Evolutionary conservation across 2,329 filamentous ascomycete species (phyloP), one percentile per base, ranked within the genome.

Genomic region (Paecilomyces dactylethromorphus): DNA sequence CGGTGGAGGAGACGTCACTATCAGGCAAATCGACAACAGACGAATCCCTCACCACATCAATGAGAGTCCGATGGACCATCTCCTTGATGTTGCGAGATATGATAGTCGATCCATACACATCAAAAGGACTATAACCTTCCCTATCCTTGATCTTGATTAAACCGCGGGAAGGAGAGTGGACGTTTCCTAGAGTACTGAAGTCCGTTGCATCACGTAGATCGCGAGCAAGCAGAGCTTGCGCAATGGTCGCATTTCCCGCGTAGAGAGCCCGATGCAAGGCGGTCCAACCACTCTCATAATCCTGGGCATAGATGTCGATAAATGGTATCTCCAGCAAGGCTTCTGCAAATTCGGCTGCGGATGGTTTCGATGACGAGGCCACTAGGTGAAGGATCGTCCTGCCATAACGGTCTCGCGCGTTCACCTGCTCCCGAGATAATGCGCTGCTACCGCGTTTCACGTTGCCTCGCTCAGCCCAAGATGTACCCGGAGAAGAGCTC

Each of bases 91-190:
- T 85, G n/a, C 90, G 85, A 58, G 89, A 83, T 55, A 88, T 87
- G 65, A 97, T 94, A 0, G 91, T 96, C 45, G 90, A 86, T 62
- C 91, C 89, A 68, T 96, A 97, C 11, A 99, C 78, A 71, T 97
- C 94, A 65, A 97, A 93, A 0, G 94, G 93, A 64, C 92, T 96
- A 69, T 95, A 92, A 10, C 93, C 93, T 75, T 97, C 94, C 59
- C 90, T 87, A 69, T 99, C 94, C 73, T 97, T 99, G 56, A 94
- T 91, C 77, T 96, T 97, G 68, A 97, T 92, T 50, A 97, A 78
- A 29, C 87, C 88, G 10, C 88, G 87, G 32, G 87, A 84, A 67
- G 85, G 85, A 64, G 85, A 81, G 21, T 82, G 77, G 18, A 84
- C 79, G 13, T 81, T 82, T 24, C 81, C 82, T 32, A 64, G 63